Evolutionary conservation across 2,329 filamentous ascomycete species (phyloP), one percentile per base, ranked within the genome.

Genomic region (Pseudogymnoascus sp.): DNA sequence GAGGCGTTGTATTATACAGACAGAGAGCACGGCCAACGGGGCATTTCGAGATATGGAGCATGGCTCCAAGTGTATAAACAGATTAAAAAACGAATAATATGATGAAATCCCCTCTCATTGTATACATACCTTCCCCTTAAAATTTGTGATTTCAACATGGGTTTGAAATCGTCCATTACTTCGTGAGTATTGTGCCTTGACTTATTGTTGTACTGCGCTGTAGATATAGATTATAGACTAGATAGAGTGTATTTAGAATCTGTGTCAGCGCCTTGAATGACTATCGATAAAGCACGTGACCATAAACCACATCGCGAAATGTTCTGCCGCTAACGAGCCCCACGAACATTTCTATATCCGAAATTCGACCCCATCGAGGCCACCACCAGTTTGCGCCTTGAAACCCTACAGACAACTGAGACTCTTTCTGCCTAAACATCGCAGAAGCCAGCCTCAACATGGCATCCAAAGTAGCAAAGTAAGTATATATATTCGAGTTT

Each of bases 81-180:
- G 69, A 76, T 74, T 72, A 74, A 79, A 75, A 75, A 77, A 75
- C 72, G 73, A 73, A 77, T 81, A 83, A 83, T 82, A 76, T 75
- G 47, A 56, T 56, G 75, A 80, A 76, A 79, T 84, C 82, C 79
- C 81, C 81, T 77, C 82, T 84, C 82, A 80, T 72, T 66, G 70
- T 65, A 40, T 38, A 42, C 16, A 62, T 29, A 61, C 26, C n/a
- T 61, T 40, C 26, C 24, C 24, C 14, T 24, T 13, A 6, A 4
- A 31, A 4, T 13, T 33, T 13, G 59, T 61, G 59, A 61, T 40
- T 26, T 19, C 40, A 38, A 24, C 13, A 60, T 31, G 24, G 7
- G n/a, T 31, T 53, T 31, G 47, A 53, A 53, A 14, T 16, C 5
- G 40, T 1, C 11, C 11, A 47, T 24, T 47, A 26, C 21, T 24